Conservation (phyloP, 495 filamentous ascomycete species). For the Echria macrotheca region DNA sequence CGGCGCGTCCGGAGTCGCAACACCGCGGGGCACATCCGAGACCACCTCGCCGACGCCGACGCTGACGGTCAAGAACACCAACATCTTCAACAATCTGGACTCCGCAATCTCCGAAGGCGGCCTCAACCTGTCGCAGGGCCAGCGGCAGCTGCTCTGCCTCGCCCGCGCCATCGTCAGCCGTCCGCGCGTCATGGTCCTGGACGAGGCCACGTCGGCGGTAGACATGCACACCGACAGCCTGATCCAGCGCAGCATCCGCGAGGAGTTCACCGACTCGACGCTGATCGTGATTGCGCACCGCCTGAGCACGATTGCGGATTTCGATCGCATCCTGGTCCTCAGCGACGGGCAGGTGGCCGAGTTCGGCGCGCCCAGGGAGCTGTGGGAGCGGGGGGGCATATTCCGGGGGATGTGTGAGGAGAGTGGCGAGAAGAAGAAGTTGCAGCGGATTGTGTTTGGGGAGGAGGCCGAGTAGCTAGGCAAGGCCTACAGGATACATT, state of each 20-base stretch:
- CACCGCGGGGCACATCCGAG: conserved; percentile 22
- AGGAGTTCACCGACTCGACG: conserved; percentile 72
- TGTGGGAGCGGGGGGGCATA: conserved; percentile 56
- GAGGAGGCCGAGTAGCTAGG: conserved; percentile 13
- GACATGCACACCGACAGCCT: conserved; percentile 80
- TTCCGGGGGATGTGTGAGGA: conserved; percentile 71
- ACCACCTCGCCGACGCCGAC: conserved; percentile 14
- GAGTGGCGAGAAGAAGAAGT: conserved; percentile 62
- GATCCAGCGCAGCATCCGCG: conserved; percentile 76
- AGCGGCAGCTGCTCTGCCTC: conserved; percentile 82
- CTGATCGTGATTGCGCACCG: conserved; percentile 86
- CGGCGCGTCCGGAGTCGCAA: conserved; percentile 20
- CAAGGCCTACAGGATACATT: no score
- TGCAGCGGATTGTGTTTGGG: conserved; percentile 51
- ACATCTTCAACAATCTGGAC: conserved; percentile 55
- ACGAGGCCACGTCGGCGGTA: conserved; percentile 85
- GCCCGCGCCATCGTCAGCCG: conserved; percentile 77
- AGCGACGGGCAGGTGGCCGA: conserved; percentile 70
- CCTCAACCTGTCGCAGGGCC: conserved; percentile 78
- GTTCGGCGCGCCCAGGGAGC: conserved; percentile 62
- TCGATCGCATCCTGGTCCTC: conserved; percentile 78
- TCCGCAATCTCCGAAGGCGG: conserved; percentile 70
- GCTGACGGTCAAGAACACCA: conserved; percentile 46
- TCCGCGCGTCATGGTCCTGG: conserved; percentile 81
- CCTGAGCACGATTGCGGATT: conserved; percentile 79